Base-by-base conservation (phyloP, 2,329 filamentous ascomycete species). In the Hymenoscyphus scutula region DNA sequence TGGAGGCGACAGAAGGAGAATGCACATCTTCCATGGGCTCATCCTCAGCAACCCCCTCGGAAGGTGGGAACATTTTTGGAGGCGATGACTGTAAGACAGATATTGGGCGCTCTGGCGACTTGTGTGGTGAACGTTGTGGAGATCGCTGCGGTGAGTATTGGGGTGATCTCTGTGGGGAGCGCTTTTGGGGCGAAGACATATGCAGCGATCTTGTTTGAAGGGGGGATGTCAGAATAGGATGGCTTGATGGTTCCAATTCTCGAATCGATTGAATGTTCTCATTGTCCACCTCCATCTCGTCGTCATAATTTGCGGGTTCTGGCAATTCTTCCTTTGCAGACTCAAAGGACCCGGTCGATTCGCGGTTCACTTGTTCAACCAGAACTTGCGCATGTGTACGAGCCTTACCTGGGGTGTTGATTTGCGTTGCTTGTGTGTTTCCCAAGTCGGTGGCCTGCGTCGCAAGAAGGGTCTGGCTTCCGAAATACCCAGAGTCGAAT, bases 401-500 rank as follows among this genome's bases (percentile, higher is more conserved):
- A 23, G 15, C 56, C 59, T 64, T 64, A 25, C 53, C 32, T n/a
- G 64, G 63, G 13, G 67, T 65, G 17, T 56, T 53, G 30, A 41
- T 27, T 19, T 56, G 29, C 23, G 57, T 53, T 29, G 62, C 30
- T 62, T 61, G 55, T 56, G 65, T 57, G 53, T 61, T 56, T 17
- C 48, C 30, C n/a, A 45, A 38, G 32, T 67, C 63, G 51, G 56
- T 62, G 5, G 48, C 54, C 59, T 72, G 69, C 3, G 67, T 69
- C 30, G 68, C 62, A 38, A 66, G 61, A 53, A 68, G 45, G 32
- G 69, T 58, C 68, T 88, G 85, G 69, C 87, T 89, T 55, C 87
- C 89, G 76, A 90, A 86, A 70, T 91, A 91, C 30, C 89, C 89
- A 37, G 89, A 91, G 69, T 91, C 89, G 1, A 79, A 78, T 10